Evolutionary conservation across 768 basidiomycete species (phyloP).

Genomic region (Termitomyces sp.): DNA sequence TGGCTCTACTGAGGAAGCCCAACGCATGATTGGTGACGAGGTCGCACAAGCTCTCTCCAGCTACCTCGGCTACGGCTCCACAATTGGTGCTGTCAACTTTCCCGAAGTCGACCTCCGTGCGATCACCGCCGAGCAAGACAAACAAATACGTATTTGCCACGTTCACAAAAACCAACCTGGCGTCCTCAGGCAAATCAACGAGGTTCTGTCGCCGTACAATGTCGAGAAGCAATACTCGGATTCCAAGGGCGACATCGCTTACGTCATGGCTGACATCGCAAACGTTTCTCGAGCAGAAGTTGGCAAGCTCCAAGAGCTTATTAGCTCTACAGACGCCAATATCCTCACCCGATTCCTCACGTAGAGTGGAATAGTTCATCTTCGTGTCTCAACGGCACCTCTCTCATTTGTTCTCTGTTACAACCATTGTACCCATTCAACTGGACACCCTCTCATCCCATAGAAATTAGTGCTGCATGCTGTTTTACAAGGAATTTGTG

Average conservation of each 20-base stretch:
- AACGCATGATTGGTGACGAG: slow-evolving; percentile 95
- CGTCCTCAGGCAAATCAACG: slow-evolving; percentile 93
- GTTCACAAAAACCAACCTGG: slow-evolving; percentile 95
- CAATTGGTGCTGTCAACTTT: slow-evolving; percentile 95
- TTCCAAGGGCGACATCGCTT: slow-evolving; percentile 88
- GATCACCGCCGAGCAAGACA: slow-evolving; percentile 79
- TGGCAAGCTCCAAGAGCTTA: slow-evolving; percentile 70
- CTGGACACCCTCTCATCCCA: slow-evolving; percentile 31
- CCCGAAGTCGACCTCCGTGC: slow-evolving; percentile 96
- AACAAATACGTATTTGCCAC: slow-evolving; percentile 87
- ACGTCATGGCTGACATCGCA: slow-evolving; percentile 96
- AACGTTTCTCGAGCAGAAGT: slow-evolving; percentile 82
- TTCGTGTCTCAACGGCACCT: slow-evolving; percentile 12
- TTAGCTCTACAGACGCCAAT: slow-evolving; percentile 78
- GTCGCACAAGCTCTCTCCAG: slow-evolving; percentile 81
- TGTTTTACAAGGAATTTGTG: slow-evolving; percentile 20
- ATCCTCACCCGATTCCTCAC: slow-evolving; percentile 87
- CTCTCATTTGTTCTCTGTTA: slow-evolving; percentile 17
- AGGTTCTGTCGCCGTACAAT: slow-evolving; percentile 90
- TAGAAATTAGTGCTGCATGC: slow-evolving; percentile 20
- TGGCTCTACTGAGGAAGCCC: slow-evolving; percentile 98
- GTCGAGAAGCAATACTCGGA: slow-evolving; percentile 99
- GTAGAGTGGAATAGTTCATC: slow-evolving; percentile 22
- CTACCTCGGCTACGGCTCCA: slow-evolving; percentile 91
- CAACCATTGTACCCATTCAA: slow-evolving; percentile 43